Percentiles rank a stretch among this genome's conserved stretches.
Evolutionary conservation across 345 rosid species (phyloP).

Genomic region (Gossypium bickii): DNA sequence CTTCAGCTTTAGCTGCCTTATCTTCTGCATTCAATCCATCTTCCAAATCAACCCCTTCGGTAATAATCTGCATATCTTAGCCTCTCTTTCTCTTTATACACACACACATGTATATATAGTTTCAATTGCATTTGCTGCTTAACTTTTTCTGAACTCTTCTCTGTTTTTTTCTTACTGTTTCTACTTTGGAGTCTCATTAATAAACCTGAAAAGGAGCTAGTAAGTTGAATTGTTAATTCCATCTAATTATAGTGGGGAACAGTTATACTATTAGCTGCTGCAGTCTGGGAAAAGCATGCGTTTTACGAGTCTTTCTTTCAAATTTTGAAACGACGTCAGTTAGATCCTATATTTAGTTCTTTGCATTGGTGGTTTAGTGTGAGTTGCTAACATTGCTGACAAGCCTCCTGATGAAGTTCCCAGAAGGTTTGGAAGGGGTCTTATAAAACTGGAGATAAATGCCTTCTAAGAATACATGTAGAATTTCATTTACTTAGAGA

Average conservation of each 20-base stretch:
- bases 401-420: not conserved
- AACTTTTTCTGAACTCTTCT: not conserved
- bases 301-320: not conserved
- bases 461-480: not conserved
- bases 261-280: not conserved
- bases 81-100: not conserved
- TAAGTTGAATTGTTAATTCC: not conserved
- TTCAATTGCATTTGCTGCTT: not conserved
- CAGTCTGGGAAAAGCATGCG: not conserved
- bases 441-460: not conserved
- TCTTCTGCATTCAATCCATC: conserved; percentile 77
- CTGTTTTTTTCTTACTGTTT: not conserved
- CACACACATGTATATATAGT: not conserved
- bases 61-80: conserved; percentile 26
- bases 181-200: conserved; percentile 8
- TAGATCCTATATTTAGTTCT: not conserved
- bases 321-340: not conserved
- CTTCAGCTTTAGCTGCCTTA: conserved; percentile 96
- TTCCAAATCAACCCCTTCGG: conserved; percentile 44
- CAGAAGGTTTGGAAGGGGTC: not conserved
- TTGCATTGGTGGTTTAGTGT: not conserved
- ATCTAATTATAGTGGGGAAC: not conserved
- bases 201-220: not conserved
- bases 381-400: not conserved
- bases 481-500: not conserved